Evolutionary conservation across 2,329 filamentous ascomycete genomes (phyloP).

Genomic region (Trichophaea hybrida): DNA sequence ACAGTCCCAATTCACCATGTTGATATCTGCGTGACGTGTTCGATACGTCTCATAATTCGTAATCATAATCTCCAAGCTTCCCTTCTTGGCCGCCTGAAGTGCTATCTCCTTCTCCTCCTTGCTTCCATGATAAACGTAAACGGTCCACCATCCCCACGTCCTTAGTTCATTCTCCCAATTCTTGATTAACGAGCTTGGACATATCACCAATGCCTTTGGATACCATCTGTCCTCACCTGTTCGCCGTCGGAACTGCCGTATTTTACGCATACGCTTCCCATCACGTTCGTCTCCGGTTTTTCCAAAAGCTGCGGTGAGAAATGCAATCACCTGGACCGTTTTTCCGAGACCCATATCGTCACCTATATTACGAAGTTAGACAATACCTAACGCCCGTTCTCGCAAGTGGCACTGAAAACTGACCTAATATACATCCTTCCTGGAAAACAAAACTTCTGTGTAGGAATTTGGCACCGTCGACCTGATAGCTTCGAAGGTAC

Average conservation of each 20-base stretch:
- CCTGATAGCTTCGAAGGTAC: constrained; percentile 82
- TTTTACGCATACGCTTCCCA: constrained; percentile 71
- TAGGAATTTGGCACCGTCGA: constrained; percentile 70
- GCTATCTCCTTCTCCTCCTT: constrained; percentile 51
- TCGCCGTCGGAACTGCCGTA: constrained; percentile 42
- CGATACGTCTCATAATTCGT: constrained; percentile 89
- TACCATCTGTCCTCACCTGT: constrained; percentile 53
- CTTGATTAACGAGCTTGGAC: constrained; percentile 70
- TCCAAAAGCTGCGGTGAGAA: constrained; percentile 79
- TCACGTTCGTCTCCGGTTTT: constrained; percentile 86
- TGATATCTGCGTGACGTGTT: constrained; percentile 57
- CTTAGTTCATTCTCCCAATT: constrained; percentile 83
- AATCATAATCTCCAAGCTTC: constrained; percentile 76
- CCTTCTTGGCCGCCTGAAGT: constrained; percentile 56
- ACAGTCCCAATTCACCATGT: constrained; percentile 81
- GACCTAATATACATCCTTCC: constrained; percentile 60
- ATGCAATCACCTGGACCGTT: constrained; percentile 89
- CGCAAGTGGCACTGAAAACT: no score
- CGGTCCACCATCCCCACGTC: constrained; percentile 92
- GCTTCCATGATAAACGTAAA: constrained; percentile 64
- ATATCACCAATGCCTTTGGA: constrained; percentile 68
- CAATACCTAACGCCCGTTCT: no score
- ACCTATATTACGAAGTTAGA: constrained; percentile 33
- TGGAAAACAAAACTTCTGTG: constrained; percentile 85
- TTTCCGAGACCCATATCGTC: constrained; percentile 98